A percentile compares a stretch with the other conserved stretches of the same genome.
phyloP scores from a whole-genome alignment of 2,329 filamentous ascomycete genomes.

The Aspergillus aculeatinus region DNA sequence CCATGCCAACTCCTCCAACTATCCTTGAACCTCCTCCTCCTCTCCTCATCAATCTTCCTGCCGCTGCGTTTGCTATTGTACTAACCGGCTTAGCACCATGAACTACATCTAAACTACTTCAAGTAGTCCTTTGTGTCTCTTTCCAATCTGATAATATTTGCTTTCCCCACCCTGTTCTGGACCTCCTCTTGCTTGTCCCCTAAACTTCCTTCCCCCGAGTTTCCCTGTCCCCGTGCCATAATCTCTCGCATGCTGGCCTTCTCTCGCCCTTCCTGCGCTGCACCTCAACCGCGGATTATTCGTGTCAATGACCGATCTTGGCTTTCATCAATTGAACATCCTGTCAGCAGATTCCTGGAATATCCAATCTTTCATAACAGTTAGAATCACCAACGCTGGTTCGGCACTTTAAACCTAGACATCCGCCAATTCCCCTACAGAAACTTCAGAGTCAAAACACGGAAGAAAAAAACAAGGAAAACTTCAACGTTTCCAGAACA shows the following conservation, averaged over 20 bases:
- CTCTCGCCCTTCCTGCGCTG: neutral
- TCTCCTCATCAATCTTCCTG: neutral
- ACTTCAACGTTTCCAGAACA: neutral
- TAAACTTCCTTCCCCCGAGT: neutral
- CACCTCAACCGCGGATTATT: neutral
- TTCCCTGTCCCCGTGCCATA: neutral
- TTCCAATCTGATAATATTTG: neutral
- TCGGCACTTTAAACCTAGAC: neutral
- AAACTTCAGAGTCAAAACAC: neutral
- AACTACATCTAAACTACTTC: neutral
- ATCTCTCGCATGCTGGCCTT: conserved; percentile 2
- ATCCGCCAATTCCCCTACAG: conserved; percentile 2
- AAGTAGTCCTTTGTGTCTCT: neutral
- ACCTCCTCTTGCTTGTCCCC: neutral
- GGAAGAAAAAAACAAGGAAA: neutral
- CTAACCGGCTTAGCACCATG: neutral
- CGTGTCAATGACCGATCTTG: conserved; percentile 2
- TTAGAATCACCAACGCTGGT: neutral
- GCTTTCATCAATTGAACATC: conserved; percentile 2
- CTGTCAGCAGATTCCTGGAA: neutral
- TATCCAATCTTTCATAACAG: neutral
- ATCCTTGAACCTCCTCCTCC: neutral
- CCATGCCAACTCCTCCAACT: neutral
- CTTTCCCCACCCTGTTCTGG: neutral
- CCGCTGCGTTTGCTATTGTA: neutral